Percentiles rank a stretch among this genome's conserved stretches.
Evolutionary conservation across 179 eudicot species (phyloP).

Genomic region (Beta macrorhiza): DNA sequence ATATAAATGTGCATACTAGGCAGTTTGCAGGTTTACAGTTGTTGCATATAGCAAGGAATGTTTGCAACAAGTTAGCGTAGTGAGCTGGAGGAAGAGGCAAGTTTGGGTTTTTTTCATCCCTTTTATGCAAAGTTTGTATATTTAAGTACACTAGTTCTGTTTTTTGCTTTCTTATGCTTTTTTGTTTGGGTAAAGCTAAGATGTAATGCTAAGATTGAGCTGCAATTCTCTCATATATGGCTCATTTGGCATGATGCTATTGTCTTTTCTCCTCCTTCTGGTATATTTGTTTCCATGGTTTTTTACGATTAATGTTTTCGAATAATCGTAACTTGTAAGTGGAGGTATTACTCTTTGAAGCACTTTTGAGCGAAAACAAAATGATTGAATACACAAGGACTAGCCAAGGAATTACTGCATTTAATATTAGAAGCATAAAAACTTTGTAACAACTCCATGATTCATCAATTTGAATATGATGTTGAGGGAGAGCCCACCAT

Average conservation of each 20-base stretch:
- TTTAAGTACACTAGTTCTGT: constrained; percentile 24
- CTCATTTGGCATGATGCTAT: constrained; percentile 1
- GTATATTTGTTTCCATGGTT: too few species aligned
- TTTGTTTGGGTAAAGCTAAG: background rate
- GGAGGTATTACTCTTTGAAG: too few species aligned
- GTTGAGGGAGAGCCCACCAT: too few species aligned
- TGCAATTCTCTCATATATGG: constrained; percentile 3
- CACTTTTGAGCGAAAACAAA: too few species aligned
- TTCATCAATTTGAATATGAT: too few species aligned
- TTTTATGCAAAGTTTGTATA: constrained; percentile 38
- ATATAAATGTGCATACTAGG: constrained; percentile 54
- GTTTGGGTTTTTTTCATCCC: constrained; percentile 22
- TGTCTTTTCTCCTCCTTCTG: background rate
- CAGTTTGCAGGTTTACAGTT: constrained; percentile 35
- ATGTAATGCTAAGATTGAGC: constrained; percentile 31
- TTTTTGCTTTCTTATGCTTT: constrained; percentile 10
- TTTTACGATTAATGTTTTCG: too few species aligned
- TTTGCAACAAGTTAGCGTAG: constrained; percentile 22
- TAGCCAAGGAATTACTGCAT: too few species aligned
- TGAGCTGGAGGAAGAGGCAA: constrained; percentile 19
- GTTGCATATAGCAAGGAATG: constrained; percentile 27
- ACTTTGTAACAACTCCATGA: too few species aligned
- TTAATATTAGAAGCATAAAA: too few species aligned
- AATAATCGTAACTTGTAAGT: too few species aligned
- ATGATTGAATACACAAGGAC: too few species aligned